Evolutionary conservation across 495 filamentous ascomycete genomes (phyloP).

Genomic region (Jackrogersella minutella): DNA sequence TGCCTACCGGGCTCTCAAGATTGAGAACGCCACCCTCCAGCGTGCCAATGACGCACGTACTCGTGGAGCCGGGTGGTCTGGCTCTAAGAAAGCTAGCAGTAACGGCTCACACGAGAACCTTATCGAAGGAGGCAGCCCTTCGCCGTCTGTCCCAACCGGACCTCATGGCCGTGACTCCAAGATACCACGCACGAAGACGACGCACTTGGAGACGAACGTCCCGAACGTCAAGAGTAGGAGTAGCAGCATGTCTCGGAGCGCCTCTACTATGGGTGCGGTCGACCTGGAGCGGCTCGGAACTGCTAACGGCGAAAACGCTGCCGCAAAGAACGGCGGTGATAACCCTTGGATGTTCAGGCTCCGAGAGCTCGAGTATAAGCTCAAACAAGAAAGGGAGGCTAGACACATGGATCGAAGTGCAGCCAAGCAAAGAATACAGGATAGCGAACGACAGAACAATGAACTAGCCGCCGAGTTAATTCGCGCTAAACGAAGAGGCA

Average conservation of each 20-base stretch:
- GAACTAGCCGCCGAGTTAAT: slow-evolving; percentile 58
- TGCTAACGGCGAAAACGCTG: slow-evolving; percentile 32
- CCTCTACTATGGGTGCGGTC: slow-evolving; percentile 35
- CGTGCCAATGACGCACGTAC: slow-evolving; percentile 57
- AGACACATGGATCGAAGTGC: slow-evolving; percentile 81
- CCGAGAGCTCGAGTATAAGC: slow-evolving; percentile 82
- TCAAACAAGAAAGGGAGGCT: slow-evolving; percentile 92
- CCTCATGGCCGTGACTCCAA: slow-evolving; percentile 50
- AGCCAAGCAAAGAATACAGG: slow-evolving; percentile 83
- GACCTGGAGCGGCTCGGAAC: slow-evolving; percentile 39
- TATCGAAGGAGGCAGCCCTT: slow-evolving; percentile 53
- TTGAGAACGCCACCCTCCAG: slow-evolving; percentile 80
- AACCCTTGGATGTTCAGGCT: slow-evolving; percentile 84
- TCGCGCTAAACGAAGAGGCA: slow-evolving; percentile 37
- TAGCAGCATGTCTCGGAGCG: slow-evolving; percentile 43
- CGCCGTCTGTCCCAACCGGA: slow-evolving; percentile 58
- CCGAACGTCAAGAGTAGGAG: slow-evolving; percentile 40
- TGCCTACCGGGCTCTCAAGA: slow-evolving; percentile 82
- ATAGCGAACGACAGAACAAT: slow-evolving; percentile 80
- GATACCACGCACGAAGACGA: slow-evolving; percentile 49
- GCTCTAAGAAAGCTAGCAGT: slow-evolving; percentile 34
- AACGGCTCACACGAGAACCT: slow-evolving; percentile 40
- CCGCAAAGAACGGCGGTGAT: slow-evolving; percentile 58
- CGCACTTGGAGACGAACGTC: slow-evolving; percentile 31
- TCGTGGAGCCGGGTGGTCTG: slow-evolving; percentile 41